phyloP scores from a whole-genome alignment of 129 eudicot genomes.

The Scalesia atractyloides region DNA sequence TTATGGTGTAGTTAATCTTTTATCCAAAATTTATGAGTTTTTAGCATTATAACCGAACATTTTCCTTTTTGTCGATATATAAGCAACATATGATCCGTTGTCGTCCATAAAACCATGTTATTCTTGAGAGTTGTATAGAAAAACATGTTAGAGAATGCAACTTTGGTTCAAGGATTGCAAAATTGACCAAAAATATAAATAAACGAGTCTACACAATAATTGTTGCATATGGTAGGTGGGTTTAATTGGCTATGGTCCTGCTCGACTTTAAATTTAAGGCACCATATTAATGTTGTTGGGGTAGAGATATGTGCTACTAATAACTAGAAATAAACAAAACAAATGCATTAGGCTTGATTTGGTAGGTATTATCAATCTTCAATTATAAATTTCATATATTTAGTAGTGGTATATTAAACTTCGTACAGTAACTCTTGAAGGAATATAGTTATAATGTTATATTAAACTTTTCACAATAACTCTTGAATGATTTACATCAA shows the following conservation, averaged over 20 bases:
- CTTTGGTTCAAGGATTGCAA: background rate
- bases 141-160: conserved; percentile 12
- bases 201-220: conserved; percentile 26
- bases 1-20: background rate
- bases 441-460: background rate
- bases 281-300: conserved; percentile 27
- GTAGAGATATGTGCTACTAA: conserved; percentile 13
- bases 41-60: background rate
- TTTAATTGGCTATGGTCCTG: conserved; percentile 33
- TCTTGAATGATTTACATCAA: background rate
- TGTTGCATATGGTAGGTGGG: conserved; percentile 34
- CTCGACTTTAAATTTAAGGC: conserved; percentile 25
- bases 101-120: background rate
- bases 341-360: conserved; percentile 9
- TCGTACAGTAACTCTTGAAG: no score
- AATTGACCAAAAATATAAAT: conserved; percentile 7
- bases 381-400: background rate
- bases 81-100: background rate
- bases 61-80: background rate
- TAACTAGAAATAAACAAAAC: conserved; percentile 11
- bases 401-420: no score
- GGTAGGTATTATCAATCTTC: background rate
- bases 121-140: background rate
- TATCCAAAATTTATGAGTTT: no score
- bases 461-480: background rate